A percentile compares a stretch with the other conserved stretches of the same genome.
These are phyloP conservation scores for Vinca minor DNA, from an alignment of 257 asterid species.

Conservation along the genomic window DNA sequence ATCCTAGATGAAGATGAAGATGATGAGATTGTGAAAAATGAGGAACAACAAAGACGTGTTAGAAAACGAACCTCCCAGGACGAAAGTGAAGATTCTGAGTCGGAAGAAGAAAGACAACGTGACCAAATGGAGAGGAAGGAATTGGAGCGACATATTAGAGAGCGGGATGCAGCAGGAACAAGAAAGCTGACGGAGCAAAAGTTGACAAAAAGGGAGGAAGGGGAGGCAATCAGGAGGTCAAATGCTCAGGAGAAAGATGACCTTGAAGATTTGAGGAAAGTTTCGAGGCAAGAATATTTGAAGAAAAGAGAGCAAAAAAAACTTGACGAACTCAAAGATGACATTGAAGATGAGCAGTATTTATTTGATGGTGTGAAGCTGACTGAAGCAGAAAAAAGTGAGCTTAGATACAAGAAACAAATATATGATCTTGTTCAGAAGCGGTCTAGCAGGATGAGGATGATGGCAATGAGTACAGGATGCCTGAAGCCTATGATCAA, in stretches of 20 bases:
- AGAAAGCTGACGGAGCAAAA: slow-evolving; percentile 72
- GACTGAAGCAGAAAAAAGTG: slow-evolving; percentile 61
- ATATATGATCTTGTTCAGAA: slow-evolving; percentile 75
- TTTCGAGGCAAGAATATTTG: slow-evolving; percentile 79
- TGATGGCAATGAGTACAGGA: slow-evolving; percentile 57
- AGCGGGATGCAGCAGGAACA: slow-evolving; percentile 85
- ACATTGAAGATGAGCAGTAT: slow-evolving; percentile 81
- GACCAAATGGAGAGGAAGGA: slow-evolving; percentile 90
- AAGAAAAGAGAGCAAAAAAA: slow-evolving; percentile 94
- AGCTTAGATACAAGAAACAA: slow-evolving; percentile 67
- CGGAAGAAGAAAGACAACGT: slow-evolving; percentile 80
- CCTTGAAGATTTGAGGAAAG: slow-evolving; percentile 50
- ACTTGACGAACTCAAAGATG: slow-evolving; percentile 81
- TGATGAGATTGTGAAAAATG: slow-evolving; percentile 45
- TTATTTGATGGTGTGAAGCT: slow-evolving; percentile 72
- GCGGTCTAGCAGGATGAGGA: slow-evolving; percentile 59
- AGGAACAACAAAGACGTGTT: slow-evolving; percentile 47
- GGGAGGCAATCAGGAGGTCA: slow-evolving; percentile 82
- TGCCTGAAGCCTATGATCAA: slow-evolving; percentile 63
- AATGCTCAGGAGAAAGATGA: slow-evolving; percentile 71
- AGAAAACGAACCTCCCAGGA: slow-evolving; percentile 46
- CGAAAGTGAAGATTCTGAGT: slow-evolving; percentile 71
- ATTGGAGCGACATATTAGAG: slow-evolving; percentile 66
- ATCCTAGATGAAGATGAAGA: slow-evolving; percentile 56
- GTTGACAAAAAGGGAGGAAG: slow-evolving; percentile 71